Evolutionary conservation across 2,329 filamentous ascomycete genomes (phyloP).

Genomic region (Trichoderma harzianum): DNA sequence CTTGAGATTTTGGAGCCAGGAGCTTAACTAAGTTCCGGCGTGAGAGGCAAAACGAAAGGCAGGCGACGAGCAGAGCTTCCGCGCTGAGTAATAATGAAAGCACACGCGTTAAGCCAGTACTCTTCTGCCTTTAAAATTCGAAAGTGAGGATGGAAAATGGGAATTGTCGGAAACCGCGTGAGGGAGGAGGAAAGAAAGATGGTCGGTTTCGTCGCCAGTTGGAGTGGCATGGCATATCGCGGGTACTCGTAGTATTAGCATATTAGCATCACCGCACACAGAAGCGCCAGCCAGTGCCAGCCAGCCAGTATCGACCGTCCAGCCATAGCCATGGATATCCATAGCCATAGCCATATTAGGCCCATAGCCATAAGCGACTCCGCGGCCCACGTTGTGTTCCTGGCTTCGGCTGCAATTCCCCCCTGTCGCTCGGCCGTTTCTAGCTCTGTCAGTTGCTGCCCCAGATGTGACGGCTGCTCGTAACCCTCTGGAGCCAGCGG

Average conservation of each 20-base stretch:
- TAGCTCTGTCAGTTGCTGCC: background rate
- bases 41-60: background rate
- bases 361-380: background rate
- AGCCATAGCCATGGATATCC: background rate
- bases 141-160: background rate
- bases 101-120: background rate
- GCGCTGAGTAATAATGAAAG: background rate
- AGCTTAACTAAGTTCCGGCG: background rate
- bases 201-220: background rate
- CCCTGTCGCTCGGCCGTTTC: background rate
- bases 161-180: background rate
- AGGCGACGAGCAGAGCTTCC: background rate
- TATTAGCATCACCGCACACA: slow-evolving; percentile 9
- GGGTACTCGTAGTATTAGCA: background rate
- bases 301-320: background rate
- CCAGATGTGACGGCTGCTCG: slow-evolving; percentile 3
- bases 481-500: background rate
- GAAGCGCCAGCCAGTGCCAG: background rate
- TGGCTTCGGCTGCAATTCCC: slow-evolving; percentile 9
- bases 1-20: background rate
- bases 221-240: slow-evolving; percentile 5
- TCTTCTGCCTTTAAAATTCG: background rate
- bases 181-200: background rate
- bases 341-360: background rate
- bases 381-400: slow-evolving; percentile 17